These are phyloP conservation scores for Boletus vermiculosoides DNA, from an alignment of 768 basidiomycete species.

Conservation along the genomic window DNA sequence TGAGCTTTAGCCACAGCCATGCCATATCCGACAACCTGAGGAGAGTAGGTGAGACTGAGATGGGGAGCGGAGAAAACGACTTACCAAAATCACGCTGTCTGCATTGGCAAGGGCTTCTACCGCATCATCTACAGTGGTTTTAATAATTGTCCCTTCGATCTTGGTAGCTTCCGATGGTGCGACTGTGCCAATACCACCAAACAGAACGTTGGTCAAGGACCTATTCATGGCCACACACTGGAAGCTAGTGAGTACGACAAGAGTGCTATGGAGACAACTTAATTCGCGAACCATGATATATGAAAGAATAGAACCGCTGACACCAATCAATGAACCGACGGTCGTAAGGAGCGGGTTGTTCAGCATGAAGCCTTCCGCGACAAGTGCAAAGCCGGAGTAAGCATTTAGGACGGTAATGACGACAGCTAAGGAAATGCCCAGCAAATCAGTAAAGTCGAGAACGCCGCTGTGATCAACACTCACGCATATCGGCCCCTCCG, in stretches of 20 bases:
- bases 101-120: slow-evolving; percentile 76
- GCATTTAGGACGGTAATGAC: slow-evolving; percentile 90
- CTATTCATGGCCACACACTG: slow-evolving; percentile 94
- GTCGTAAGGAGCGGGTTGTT: slow-evolving; percentile 83
- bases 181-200: slow-evolving; percentile 75
- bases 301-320: slow-evolving; percentile 86
- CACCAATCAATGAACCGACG: slow-evolving; percentile 84
- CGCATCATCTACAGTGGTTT: slow-evolving; percentile 77
- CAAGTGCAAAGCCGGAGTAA: slow-evolving; percentile 87
- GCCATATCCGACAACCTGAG: slow-evolving; percentile 78
- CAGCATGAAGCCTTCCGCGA: slow-evolving; percentile 91
- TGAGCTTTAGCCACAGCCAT: slow-evolving; percentile 94
- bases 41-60: slow-evolving; percentile 5
- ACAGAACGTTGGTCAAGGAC: slow-evolving; percentile 79
- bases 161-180: slow-evolving; percentile 58
- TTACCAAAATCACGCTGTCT: slow-evolving; percentile 78
- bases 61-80: neutral
- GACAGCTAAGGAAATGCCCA: slow-evolving; percentile 52
- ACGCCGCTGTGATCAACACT: slow-evolving; percentile 28
- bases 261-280: neutral
- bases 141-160: slow-evolving; percentile 81
- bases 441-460: slow-evolving; percentile 1
- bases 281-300: slow-evolving; percentile 77
- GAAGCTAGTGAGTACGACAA: slow-evolving; percentile 7
- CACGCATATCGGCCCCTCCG: slow-evolving; percentile 92